These are phyloP conservation scores for Calycina herbarum DNA, from an alignment of 2,329 filamentous ascomycete genomes.

Conservation along the genomic window DNA sequence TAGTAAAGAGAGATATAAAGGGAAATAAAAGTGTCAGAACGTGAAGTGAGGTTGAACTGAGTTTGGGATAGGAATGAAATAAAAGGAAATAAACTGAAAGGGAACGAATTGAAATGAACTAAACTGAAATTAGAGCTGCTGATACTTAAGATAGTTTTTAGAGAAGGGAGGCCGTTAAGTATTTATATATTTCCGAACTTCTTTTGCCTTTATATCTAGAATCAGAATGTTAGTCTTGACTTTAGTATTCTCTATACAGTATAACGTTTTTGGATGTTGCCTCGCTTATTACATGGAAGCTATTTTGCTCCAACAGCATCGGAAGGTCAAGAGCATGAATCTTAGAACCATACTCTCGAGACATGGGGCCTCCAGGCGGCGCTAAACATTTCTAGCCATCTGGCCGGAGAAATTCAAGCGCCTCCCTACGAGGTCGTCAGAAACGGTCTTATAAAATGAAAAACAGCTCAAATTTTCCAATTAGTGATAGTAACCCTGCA, in stretches of 20 bases:
- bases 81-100: too few relatives aligned
- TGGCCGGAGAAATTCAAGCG: too few relatives aligned
- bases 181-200: background rate
- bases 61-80: too few relatives aligned
- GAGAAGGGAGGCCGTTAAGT: background rate
- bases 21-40: too few relatives aligned
- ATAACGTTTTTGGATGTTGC: background rate
- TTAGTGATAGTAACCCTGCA: too few relatives aligned
- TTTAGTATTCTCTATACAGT: background rate
- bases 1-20: too few relatives aligned
- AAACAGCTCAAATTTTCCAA: too few relatives aligned
- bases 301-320: background rate
- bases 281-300: background rate
- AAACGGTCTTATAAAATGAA: background rate
- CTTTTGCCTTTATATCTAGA: background rate
- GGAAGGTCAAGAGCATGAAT: background rate
- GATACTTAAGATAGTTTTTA: background rate
- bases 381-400: background rate
- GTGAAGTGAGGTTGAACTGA: too few relatives aligned
- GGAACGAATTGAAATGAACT: too few relatives aligned
- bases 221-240: background rate
- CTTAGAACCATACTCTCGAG: background rate
- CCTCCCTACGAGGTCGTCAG: too few relatives aligned
- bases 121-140: too few relatives aligned
- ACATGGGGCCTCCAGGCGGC: too few relatives aligned